Percentiles rank a stretch among this genome's conserved stretches.
These are phyloP conservation scores for Xylaria sp. DNA, from an alignment of 2,329 filamentous ascomycete species.

Conservation along the genomic window DNA sequence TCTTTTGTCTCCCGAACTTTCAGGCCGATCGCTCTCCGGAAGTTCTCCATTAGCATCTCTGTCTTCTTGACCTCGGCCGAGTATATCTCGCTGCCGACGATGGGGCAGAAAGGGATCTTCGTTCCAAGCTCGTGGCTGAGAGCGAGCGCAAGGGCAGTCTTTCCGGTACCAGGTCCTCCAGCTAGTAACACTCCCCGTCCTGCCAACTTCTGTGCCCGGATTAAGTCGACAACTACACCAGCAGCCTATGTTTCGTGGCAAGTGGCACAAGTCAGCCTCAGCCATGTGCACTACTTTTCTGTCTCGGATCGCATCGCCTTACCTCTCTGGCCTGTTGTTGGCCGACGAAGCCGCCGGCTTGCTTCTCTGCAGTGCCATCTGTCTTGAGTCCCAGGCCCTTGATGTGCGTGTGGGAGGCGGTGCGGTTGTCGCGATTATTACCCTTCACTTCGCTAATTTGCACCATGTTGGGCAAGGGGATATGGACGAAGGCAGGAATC, in stretches of 20 bases:
- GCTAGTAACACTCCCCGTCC: constrained; percentile 93
- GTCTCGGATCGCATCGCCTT: constrained; percentile 35
- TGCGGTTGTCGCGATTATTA: constrained; percentile 94
- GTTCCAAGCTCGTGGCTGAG: constrained; percentile 97
- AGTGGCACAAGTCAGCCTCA: constrained; percentile 38
- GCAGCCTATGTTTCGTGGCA: constrained; percentile 71
- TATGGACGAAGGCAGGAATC: constrained; percentile 7
- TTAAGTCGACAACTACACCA: constrained; percentile 94
- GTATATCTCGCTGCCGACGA: constrained; percentile 98
- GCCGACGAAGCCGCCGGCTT: constrained; percentile 87
- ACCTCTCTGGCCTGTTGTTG: constrained; percentile 91
- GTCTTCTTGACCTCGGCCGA: constrained; percentile 99
- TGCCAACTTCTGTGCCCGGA: constrained; percentile 97
- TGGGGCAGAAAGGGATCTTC: constrained; percentile 98
- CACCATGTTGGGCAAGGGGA: constrained; percentile 70
- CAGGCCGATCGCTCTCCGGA: constrained; percentile 93
- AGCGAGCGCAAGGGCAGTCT: constrained; percentile 94
- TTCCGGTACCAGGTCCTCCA: constrained; percentile 94
- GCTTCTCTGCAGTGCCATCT: constrained; percentile 86
- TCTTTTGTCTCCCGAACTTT: constrained; percentile 99
- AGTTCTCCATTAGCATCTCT: constrained; percentile 99
- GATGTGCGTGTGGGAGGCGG: constrained; percentile 97
- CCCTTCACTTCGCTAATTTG: constrained; percentile 95
- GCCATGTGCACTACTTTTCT: constrained; percentile 7
- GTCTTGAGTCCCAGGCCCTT: constrained; percentile 88